Conservation (phyloP, 257 asterid genomes). For the Fraxinus americana region DNA sequence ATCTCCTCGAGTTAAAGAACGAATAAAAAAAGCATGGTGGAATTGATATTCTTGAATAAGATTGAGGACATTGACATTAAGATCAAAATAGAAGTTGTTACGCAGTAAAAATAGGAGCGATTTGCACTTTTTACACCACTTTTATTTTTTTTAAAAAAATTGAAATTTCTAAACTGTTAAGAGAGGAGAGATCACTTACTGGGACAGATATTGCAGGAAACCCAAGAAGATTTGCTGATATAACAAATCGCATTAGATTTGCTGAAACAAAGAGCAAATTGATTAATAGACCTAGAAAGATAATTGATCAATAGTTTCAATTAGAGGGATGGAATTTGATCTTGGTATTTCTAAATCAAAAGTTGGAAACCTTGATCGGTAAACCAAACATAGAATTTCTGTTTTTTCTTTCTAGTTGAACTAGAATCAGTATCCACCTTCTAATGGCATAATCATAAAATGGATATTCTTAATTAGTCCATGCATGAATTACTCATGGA, state of each 20-base stretch:
- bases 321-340: not conserved
- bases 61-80: not conserved
- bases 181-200: slow-evolving; percentile 34
- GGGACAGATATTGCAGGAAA: slow-evolving; percentile 56
- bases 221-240: slow-evolving; percentile 51
- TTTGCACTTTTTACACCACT: not conserved
- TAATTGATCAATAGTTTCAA: not conserved
- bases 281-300: slow-evolving; percentile 5
- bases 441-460: not conserved
- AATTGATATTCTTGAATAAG: not conserved
- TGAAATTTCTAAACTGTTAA: not conserved
- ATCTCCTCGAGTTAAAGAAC: not conserved
- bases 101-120: not conserved
- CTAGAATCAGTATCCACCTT: not conserved
- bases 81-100: not conserved
- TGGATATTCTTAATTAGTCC: not conserved
- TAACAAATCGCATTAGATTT: slow-evolving; percentile 49
- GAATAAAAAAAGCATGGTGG: not conserved
- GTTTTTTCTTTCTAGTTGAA: not conserved
- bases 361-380: slow-evolving; percentile 1
- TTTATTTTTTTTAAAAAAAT: not conserved
- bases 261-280: slow-evolving; percentile 30
- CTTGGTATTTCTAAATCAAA: not conserved
- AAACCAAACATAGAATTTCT: not conserved
- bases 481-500: not conserved